Evolutionary conservation across 805 yeast species (phyloP), one percentile per base, ranked within the genome.

Genomic region (Monosporozyma yasuniensis): DNA sequence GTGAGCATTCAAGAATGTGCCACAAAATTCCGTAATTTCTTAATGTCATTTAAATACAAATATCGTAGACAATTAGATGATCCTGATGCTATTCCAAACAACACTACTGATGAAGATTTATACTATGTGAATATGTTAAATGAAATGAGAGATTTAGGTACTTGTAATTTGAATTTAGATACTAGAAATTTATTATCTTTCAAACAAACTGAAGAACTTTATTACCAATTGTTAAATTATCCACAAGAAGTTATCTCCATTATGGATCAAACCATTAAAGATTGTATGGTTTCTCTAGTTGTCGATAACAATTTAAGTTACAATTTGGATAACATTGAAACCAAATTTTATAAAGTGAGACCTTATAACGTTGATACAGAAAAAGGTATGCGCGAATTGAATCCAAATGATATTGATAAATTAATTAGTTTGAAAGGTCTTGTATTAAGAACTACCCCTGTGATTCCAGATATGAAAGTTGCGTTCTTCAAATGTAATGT

Each of bases 181-280:
- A 83, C 91, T 2, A 76, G 77, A 55, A 88, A 93, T 66, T 71
- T 93, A 53, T 72, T 84, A 50, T 81, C 93, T 6, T 88, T 79
- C 61, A 82, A 84, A 3, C 75, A 82, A 28, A 82, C 97, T 4
- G 79, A 78, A 53, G 87, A 85, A 61, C 71, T 93, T 47, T 93
- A 86, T 68, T 78, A 86, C 61, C 96, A 91, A 67, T 72, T 93
- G 55, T 78, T 88, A 56, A 86, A 88, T 62, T 93, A 90, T 64
- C 99, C 99, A 0, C 97, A 90, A 65, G 99, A 93, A 73, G 87
- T 93, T 37, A 82, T 93, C 49, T 97, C 99, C 10, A 87, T 93
- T 59, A 90, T 93, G 97, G 99, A 93, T 74, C 96, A 90, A 62
- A 83, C 96, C 3, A 77, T 90, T 50, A 89, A 88, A 64, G 96